Evolutionary conservation across 352 stramenopile species (phyloP), one percentile per base, ranked within the genome.

Genomic region (Thalassiosira delicatula): DNA sequence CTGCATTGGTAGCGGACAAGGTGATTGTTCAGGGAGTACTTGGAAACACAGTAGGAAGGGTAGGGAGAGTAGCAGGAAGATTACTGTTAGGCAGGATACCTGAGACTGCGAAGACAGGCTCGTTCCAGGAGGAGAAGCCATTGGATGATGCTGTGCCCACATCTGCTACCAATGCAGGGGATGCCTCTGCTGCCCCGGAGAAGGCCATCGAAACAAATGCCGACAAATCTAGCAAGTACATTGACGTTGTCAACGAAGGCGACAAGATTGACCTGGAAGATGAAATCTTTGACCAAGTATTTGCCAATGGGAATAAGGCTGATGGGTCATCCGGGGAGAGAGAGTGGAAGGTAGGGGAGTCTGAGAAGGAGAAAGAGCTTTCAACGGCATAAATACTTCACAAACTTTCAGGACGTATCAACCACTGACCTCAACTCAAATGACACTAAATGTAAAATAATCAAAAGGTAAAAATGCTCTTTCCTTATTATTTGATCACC

Each of bases 71-170:
- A 35, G 74, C 79, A 57, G 81, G 81, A 71, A 83, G 77, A 37
- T 65, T 86, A 17, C 53, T 95, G 35, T 80, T 95, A 33, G 91
- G 91, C 32, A 74, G 83, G 67, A 65, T 95, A 65, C 91, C 91
- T 14, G 91, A 95, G 66, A 87, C 76, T 37, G 91, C 91, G 21
- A 88, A 83, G 27, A 66, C 51, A 32, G 89, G 89, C 54, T 93
- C 88, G 0, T 94, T 92, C 70, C 77, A 93, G 67, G 83, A 88
- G 29, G 85, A 88, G 56, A 85, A 88, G 72, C 65, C 67, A 14
- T 21, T 80, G 35, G 62, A 76, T 35, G 70, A 70, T 53, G n/a
- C n/a, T n/a, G n/a, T n/a, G n/a, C n/a, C n/a, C n/a, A n/a, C 30
- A 44, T 17, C 46, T 53, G 57, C 25, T 63, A 35, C 25, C 29